phyloP scores from a whole-genome alignment of 768 basidiomycete genomes.

The Floccularia luteovirens region DNA sequence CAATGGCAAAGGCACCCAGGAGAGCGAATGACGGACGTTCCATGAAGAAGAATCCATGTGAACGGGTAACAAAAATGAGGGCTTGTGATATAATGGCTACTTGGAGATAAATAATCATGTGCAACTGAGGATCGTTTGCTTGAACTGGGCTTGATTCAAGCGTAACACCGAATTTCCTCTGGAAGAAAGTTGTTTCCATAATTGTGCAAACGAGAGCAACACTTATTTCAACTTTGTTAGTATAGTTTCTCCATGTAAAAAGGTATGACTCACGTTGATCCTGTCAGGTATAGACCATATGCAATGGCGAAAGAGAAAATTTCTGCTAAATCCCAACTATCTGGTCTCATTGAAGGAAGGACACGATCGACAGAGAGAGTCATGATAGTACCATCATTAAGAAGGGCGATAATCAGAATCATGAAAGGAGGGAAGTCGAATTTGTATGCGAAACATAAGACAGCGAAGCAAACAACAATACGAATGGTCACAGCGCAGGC shows the following conservation, averaged over 20 bases:
- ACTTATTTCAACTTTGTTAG: constrained; percentile 23
- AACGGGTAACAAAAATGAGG: constrained; percentile 92
- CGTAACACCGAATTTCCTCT: constrained; percentile 71
- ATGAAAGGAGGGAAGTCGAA: constrained; percentile 99
- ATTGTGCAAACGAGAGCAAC: constrained; percentile 78
- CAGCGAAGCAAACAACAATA: constrained; percentile 96
- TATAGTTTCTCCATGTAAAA: neutral
- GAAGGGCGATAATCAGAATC: constrained; percentile 94
- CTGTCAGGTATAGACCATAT: constrained; percentile 89
- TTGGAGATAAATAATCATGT: constrained; percentile 91
- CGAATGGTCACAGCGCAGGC: constrained; percentile 95
- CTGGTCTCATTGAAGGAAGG: constrained; percentile 85
- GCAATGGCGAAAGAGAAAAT: constrained; percentile 95
- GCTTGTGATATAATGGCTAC: constrained; percentile 99
- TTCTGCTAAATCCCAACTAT: constrained; percentile 94
- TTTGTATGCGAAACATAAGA: constrained; percentile 92
- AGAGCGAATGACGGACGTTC: constrained; percentile 89
- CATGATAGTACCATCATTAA: constrained; percentile 99
- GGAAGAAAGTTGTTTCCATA: constrained; percentile 86
- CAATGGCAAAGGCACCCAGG: constrained; percentile 84
- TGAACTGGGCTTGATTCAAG: constrained; percentile 31
- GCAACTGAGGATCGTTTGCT: constrained; percentile 66
- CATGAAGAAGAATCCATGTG: constrained; percentile 96
- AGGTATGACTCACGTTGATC: constrained; percentile 67
- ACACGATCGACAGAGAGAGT: constrained; percentile 95